Base-by-base conservation (phyloP, 768 basidiomycete species). In the Hemileccinum impolitum region DNA sequence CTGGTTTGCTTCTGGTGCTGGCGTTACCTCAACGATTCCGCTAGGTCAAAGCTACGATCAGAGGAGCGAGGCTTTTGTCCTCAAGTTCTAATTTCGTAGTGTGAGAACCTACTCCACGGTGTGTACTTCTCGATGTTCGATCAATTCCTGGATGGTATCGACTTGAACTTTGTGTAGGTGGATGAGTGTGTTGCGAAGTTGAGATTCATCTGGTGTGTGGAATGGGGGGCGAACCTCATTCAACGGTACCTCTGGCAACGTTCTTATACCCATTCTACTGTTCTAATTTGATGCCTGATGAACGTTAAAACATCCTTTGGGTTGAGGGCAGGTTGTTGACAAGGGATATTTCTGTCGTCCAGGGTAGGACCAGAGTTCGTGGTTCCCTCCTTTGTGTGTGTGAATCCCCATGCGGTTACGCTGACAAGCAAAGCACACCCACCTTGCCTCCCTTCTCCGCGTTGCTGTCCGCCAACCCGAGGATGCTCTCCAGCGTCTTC, bases 401-500 rank as follows among this genome's bases (percentile, higher is more conserved):
- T 23, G 23, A 6, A 23, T 23, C 6, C 23, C 23, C n/a, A n/a
- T n/a, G n/a, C n/a, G n/a, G n/a, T n/a, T n/a, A n/a, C n/a, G n/a
- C n/a, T n/a, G 11, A 6, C 13, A 7, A 39, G 38, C 14, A 13
- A 19, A 38, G 8, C 17, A 2, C 3, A 34, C 56, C 6, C 46
- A 94, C 95, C 79, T 91, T 96, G 23, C 84, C 82, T 39, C 79
- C 81, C 49, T 80, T 87, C 2, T 84, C 84, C 0, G 70, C 72
- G 50, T 82, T 80, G 6, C 69, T 73, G 53, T 93, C 84, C 1
- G 83, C 85, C 43, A 88, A 68, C 0, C 84, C 82, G 32, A 99
- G 73, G 37, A 96, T 85, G 51, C 87, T 90, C 72, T 99, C 96
- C 40, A 99, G 72, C 1, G 96, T 98, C 76, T 98, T 98, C 94